These are phyloP conservation scores for Ambrosia artemisiifolia DNA, from an alignment of 129 eudicot species.

Conservation along the genomic window DNA sequence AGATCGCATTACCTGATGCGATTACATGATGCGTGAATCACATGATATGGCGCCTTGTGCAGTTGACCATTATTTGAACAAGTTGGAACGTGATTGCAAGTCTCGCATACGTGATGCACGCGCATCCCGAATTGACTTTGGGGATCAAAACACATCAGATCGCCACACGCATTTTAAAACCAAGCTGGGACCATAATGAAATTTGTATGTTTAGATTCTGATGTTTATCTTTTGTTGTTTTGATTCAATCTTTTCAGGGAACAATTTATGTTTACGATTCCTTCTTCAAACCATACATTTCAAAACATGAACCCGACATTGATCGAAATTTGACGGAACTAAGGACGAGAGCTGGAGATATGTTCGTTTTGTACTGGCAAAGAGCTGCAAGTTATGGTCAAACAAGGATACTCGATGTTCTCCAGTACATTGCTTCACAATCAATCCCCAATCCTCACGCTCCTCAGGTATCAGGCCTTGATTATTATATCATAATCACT, in stretches of 20 bases:
- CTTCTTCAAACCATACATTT: slow-evolving; percentile 35
- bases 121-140: too few species aligned
- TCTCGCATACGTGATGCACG: too few species aligned
- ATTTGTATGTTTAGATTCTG: not conserved
- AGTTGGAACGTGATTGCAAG: too few species aligned
- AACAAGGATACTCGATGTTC: slow-evolving; percentile 71
- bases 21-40: too few species aligned
- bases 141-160: too few species aligned
- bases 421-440: slow-evolving; percentile 88
- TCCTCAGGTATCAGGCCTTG: slow-evolving; percentile 51
- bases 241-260: slow-evolving; percentile 53
- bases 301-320: slow-evolving; percentile 38
- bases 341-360: slow-evolving; percentile 33
- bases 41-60: too few species aligned
- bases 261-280: slow-evolving; percentile 53
- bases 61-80: too few species aligned
- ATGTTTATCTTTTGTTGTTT: not conserved
- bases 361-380: slow-evolving; percentile 67
- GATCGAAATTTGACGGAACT: slow-evolving; percentile 37
- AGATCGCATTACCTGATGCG: too few species aligned
- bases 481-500: not conserved
- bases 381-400: slow-evolving; percentile 67
- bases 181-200: not conserved
- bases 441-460: slow-evolving; percentile 64
- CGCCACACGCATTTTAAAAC: too few species aligned